phyloP scores from a whole-genome alignment of 768 basidiomycete genomes.

The Tulasnella sp. region DNA sequence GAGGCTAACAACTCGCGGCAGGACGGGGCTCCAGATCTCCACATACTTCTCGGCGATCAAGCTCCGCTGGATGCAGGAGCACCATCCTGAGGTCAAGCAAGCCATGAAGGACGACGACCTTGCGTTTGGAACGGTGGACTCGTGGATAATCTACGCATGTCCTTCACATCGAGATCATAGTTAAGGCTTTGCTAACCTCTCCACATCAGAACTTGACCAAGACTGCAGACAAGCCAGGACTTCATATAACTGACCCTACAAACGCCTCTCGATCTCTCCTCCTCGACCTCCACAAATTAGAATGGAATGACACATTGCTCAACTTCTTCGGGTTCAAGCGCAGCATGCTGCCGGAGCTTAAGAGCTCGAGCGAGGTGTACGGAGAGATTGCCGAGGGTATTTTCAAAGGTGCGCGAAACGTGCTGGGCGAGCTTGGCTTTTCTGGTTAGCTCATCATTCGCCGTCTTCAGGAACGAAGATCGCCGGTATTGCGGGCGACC shows the following conservation, averaged over 20 bases:
- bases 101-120: slow-evolving; percentile 77
- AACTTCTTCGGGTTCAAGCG: slow-evolving; percentile 74
- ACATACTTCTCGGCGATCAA: slow-evolving; percentile 98
- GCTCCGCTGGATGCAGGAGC: slow-evolving; percentile 92
- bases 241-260: slow-evolving; percentile 86
- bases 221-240: slow-evolving; percentile 25
- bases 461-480: slow-evolving; percentile 56
- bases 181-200: slow-evolving; percentile 36
- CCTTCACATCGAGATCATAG: neutral
- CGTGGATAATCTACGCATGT: slow-evolving; percentile 84
- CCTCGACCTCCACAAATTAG: slow-evolving; percentile 65
- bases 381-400: slow-evolving; percentile 59
- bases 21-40: slow-evolving; percentile 87
- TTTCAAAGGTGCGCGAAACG: slow-evolving; percentile 28
- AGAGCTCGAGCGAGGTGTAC: slow-evolving; percentile 88
- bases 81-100: slow-evolving; percentile 57
- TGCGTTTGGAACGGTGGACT: slow-evolving; percentile 90
- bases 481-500: slow-evolving; percentile 93
- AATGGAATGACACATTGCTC: slow-evolving; percentile 75
- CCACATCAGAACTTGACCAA: slow-evolving; percentile 38
- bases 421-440: neutral
- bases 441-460: neutral
- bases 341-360: slow-evolving; percentile 74
- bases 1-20: slow-evolving; percentile 25
- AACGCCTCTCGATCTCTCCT: slow-evolving; percentile 96